A percentile compares a stretch with the other conserved stretches of the same genome.
Conservation (phyloP, 1,284 basidiomycete species). For the Neolentinus lepideus region DNA sequence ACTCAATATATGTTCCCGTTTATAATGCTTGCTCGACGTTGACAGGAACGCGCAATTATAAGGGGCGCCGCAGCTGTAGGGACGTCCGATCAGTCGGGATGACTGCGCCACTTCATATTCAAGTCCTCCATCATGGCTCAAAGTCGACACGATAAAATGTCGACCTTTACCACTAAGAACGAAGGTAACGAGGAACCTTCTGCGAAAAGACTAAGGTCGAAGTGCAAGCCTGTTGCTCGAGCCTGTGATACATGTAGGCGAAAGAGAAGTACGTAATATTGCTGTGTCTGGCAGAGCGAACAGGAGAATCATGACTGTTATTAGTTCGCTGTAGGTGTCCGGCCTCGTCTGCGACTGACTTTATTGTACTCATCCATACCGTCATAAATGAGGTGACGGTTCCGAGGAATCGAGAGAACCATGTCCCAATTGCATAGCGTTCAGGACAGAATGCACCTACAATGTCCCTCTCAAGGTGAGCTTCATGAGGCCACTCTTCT, state of each 20-base stretch:
- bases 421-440: conserved; percentile 1
- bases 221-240: background rate
- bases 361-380: background rate
- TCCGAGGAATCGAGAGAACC: background rate
- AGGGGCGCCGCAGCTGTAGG: too few relatives aligned
- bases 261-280: background rate
- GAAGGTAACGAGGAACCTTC: too few relatives aligned
- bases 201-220: background rate
- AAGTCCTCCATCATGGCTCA: too few relatives aligned
- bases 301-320: background rate
- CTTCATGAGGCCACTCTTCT: background rate
- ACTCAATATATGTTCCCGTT: too few relatives aligned
- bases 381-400: background rate
- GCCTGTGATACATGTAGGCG: background rate
- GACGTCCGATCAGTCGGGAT: too few relatives aligned
- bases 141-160: too few relatives aligned
- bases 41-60: too few relatives aligned
- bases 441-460: conserved; percentile 1
- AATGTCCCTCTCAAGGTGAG: background rate
- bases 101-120: too few relatives aligned
- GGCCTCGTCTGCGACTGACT: background rate
- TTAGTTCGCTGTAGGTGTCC: background rate
- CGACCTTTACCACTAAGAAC: too few relatives aligned
- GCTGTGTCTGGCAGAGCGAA: background rate
- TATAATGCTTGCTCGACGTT: too few relatives aligned